These are phyloP conservation scores for Albugo laibachii DNA, from an alignment of 352 stramenopile species.

Conservation along the genomic window DNA sequence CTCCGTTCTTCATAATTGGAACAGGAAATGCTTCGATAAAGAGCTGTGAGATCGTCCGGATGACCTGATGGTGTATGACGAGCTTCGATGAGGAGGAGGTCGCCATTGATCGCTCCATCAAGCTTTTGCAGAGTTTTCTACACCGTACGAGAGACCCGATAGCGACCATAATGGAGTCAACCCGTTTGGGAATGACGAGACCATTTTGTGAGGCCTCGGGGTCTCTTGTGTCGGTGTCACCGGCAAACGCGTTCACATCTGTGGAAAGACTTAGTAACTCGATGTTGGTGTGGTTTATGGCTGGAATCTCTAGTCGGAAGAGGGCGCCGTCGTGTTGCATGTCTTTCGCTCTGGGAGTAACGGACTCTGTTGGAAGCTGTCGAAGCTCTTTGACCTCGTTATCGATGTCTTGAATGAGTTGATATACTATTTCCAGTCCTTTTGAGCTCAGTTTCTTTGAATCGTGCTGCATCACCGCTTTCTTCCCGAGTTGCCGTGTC, in stretches of 20 bases:
- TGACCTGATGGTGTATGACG: slow-evolving; percentile 75
- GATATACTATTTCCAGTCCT: slow-evolving; percentile 27
- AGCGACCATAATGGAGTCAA: slow-evolving; percentile 50
- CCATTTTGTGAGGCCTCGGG: slow-evolving; percentile 56
- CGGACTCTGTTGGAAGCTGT: slow-evolving; percentile 6
- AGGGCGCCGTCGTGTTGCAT: not conserved
- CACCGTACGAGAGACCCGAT: slow-evolving; percentile 69
- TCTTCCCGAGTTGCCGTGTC: slow-evolving; percentile 52
- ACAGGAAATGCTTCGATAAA: slow-evolving; percentile 69
- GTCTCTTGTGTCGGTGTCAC: slow-evolving; percentile 42
- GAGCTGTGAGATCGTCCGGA: slow-evolving; percentile 63
- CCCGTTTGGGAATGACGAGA: slow-evolving; percentile 61
- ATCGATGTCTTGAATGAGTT: slow-evolving; percentile 27
- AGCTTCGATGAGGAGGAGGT: slow-evolving; percentile 81
- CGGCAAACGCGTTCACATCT: slow-evolving; percentile 56
- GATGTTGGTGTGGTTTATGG: slow-evolving; percentile 33
- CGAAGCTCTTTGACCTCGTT: slow-evolving; percentile 19
- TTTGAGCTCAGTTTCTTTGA: slow-evolving; percentile 15
- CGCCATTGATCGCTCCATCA: slow-evolving; percentile 60
- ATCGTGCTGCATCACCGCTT: slow-evolving; percentile 39
- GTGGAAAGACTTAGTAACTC: slow-evolving; percentile 29
- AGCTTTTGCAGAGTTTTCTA: slow-evolving; percentile 45
- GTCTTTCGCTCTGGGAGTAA: not conserved
- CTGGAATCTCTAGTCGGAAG: slow-evolving; percentile 18
- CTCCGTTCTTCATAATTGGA: slow-evolving; percentile 16